Evolutionary conservation across 1,284 basidiomycete genomes (phyloP).

Genomic region (Coniophora puteana): DNA sequence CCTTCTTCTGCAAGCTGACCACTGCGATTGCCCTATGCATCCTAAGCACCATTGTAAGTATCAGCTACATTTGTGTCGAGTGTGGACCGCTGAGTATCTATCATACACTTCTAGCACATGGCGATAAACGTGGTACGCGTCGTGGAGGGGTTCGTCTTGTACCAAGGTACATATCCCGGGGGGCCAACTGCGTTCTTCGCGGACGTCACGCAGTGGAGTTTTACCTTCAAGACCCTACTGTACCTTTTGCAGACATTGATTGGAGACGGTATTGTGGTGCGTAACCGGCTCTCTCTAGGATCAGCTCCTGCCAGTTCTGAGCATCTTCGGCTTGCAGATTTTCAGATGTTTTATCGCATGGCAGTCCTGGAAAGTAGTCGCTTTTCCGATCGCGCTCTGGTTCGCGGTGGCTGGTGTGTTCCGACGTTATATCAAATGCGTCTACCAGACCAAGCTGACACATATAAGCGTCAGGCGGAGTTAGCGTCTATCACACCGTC

Average conservation of each 20-base stretch:
- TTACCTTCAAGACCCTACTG: conserved; percentile 18
- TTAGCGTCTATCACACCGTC: too few species aligned
- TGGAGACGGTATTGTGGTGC: conserved; percentile 17
- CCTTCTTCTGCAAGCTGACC: too few species aligned
- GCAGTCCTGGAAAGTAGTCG: conserved; percentile 16
- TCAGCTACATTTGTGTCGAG: neutral
- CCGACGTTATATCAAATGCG: too few species aligned
- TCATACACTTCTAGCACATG: conserved; percentile 15
- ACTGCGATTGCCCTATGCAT: conserved; percentile 7
- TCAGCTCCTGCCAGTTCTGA: neutral
- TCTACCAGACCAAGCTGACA: too few species aligned
- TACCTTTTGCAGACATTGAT: conserved; percentile 19
- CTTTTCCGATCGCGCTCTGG: conserved; percentile 23
- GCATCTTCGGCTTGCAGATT: conserved; percentile 12
- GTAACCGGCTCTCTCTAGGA: too few species aligned
- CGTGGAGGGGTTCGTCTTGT: conserved; percentile 18
- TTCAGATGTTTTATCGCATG: conserved; percentile 26
- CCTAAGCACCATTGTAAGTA: conserved; percentile 13
- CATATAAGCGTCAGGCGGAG: too few species aligned
- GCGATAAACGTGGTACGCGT: conserved; percentile 17
- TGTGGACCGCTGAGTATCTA: neutral
- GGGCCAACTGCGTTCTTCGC: conserved; percentile 19
- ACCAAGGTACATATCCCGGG: conserved; percentile 14
- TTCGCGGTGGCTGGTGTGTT: conserved; percentile 11
- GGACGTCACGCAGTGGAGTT: conserved; percentile 14